Evolutionary conservation across 305 asterid genomes (phyloP).

Genomic region (Fraxinus xanthoxyloides): DNA sequence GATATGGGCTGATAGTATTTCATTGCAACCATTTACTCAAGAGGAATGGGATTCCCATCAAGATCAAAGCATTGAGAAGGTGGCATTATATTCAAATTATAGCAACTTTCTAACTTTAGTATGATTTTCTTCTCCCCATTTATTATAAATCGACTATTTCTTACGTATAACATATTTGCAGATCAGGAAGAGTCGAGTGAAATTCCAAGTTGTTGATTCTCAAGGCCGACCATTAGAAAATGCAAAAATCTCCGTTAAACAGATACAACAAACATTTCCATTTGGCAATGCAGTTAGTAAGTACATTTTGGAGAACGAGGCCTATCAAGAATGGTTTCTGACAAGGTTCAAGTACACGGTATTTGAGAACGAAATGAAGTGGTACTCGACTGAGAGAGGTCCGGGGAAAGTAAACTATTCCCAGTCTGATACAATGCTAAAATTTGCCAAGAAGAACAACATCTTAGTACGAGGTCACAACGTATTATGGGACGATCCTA

Average conservation of each 20-base stretch:
- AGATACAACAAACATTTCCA: slow-evolving; percentile 21
- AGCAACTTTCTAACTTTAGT: no score
- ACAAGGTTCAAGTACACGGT: slow-evolving; percentile 40
- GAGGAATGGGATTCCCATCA: slow-evolving; percentile 63
- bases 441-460: neutral
- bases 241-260: slow-evolving; percentile 28
- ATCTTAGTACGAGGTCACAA: slow-evolving; percentile 42
- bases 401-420: slow-evolving; percentile 32
- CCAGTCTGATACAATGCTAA: slow-evolving; percentile 25
- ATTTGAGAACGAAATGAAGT: slow-evolving; percentile 51
- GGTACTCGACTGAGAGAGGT: slow-evolving; percentile 32
- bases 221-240: slow-evolving; percentile 32
- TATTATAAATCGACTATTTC: neutral
- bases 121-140: neutral
- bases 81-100: neutral
- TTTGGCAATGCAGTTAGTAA: slow-evolving; percentile 36
- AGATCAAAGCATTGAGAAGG: slow-evolving; percentile 46
- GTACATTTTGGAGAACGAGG: slow-evolving; percentile 25
- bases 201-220: slow-evolving; percentile 33
- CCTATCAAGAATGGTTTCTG: slow-evolving; percentile 40
- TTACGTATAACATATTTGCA: neutral
- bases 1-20: slow-evolving; percentile 52
- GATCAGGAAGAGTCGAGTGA: slow-evolving; percentile 37
- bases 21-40: slow-evolving; percentile 51
- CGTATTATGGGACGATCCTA: slow-evolving; percentile 35